Evolutionary conservation across 2,329 filamentous ascomycete genomes (phyloP).

Genomic region (Arthrobotrys sphaeroides): DNA sequence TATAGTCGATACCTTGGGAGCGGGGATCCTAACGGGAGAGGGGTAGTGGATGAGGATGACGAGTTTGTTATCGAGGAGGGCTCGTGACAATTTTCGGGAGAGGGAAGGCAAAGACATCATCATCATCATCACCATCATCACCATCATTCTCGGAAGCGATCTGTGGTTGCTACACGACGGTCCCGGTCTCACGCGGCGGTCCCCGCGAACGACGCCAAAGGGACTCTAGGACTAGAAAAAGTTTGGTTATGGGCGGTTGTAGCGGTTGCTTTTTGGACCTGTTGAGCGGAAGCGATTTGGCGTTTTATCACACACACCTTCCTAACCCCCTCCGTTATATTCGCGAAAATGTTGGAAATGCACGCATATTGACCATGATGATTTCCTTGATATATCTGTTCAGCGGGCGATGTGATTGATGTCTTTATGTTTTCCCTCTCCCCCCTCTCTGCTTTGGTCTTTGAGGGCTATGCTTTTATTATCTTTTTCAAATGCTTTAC

Average conservation of each 20-base stretch:
- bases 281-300: conserved; percentile 23
- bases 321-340: neutral
- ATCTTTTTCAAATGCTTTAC: conserved; percentile 2
- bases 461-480: conserved; percentile 1
- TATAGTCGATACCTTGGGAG: conserved; percentile 49
- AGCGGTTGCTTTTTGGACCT: conserved; percentile 18
- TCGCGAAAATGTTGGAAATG: conserved; percentile 20
- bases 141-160: conserved; percentile 9
- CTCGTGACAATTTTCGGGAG: conserved; percentile 23
- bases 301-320: too few relatives aligned
- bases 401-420: conserved; percentile 17
- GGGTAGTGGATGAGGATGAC: conserved; percentile 38
- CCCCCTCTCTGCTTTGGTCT: conserved; percentile 15
- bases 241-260: conserved; percentile 13
- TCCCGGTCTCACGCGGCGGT: neutral
- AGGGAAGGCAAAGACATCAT: conserved; percentile 11
- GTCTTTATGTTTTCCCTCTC: conserved; percentile 4
- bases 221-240: conserved; percentile 6
- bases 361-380: conserved; percentile 8
- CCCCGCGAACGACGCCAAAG: neutral
- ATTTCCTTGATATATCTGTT: conserved; percentile 1
- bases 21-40: conserved; percentile 6
- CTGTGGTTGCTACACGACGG: neutral
- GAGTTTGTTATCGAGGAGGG: conserved; percentile 49
- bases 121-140: too few relatives aligned